These are phyloP conservation scores for Oryza nivara DNA, from an alignment of 176 grass and related monocot genomes.

Conservation along the genomic window DNA sequence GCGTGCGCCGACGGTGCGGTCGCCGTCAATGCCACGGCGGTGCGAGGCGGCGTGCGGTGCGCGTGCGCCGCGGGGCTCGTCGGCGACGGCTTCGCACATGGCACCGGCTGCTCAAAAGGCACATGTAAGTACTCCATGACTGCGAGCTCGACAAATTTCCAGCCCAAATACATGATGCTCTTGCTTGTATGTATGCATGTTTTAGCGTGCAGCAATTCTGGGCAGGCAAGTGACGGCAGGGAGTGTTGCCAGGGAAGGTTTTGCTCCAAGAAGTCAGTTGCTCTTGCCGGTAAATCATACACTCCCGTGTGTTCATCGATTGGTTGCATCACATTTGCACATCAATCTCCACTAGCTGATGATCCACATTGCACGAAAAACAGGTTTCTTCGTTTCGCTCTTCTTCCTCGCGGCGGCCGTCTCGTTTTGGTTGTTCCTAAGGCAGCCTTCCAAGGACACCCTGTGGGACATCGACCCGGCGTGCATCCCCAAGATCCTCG, in stretches of 20 bases:
- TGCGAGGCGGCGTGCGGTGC: conserved; percentile 62
- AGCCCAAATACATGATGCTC: not conserved
- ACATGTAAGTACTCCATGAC: conserved; percentile 10
- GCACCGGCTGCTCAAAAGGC: conserved; percentile 66
- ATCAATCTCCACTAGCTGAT: conserved; percentile 18
- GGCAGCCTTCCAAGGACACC: conserved; percentile 62
- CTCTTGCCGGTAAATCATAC: conserved; percentile 61
- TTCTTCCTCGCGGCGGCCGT: conserved; percentile 64
- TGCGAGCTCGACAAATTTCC: not conserved
- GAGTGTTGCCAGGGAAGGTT: conserved; percentile 69
- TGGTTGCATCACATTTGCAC: not conserved
- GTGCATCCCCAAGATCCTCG: conserved; percentile 88
- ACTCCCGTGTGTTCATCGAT: not conserved
- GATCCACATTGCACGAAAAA: not conserved
- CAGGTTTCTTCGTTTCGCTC: conserved; percentile 70
- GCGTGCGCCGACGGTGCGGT: conserved; percentile 55
- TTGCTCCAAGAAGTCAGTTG: conserved; percentile 68
- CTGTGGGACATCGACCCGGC: conserved; percentile 66
- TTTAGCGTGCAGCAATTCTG: conserved; percentile 54
- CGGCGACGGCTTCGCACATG: conserved; percentile 75
- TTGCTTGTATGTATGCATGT: not conserved
- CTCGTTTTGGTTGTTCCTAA: conserved; percentile 74
- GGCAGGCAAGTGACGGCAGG: conserved; percentile 25
- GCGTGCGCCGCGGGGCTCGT: conserved; percentile 51
- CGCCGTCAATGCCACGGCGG: conserved; percentile 62